Evolutionary conservation across 208 protist genomes (phyloP), one percentile per base, ranked within the genome.

Genomic region (Endotrypanum monterogeii): DNA sequence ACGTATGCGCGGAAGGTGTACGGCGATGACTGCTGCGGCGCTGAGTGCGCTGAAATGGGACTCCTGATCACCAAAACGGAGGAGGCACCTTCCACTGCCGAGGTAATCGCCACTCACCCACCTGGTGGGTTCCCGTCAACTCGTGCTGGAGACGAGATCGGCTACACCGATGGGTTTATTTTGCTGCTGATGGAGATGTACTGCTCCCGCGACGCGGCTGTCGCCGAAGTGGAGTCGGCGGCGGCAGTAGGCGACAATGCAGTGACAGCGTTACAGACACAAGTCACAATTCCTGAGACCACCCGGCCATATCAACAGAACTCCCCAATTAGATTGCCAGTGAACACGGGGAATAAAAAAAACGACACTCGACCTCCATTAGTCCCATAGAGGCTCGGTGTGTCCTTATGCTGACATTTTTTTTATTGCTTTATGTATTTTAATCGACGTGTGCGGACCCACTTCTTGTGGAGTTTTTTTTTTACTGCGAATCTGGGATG

Each of bases 111-210:
- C 12, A 91, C 67, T 63, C 79, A 74, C 25, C 72, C 74, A 23
- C 77, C 74, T 35, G 74, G 67, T 23, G 82, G 71, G 14, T 69
- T 73, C 35, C 77, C 67, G 32, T 60, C 67, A 20, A 68, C 41
- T 14, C 67, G 46, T 30, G 32, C 56, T 23, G 46, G 44, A 16
- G 82, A 82, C 25, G 79, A 83, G 23, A 52, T 67, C 23, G 80
- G 67, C 32, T 39, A 83, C 52, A 96, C 92, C n/a, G 92, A 96
- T 74, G 82, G 88, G 23, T 96, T 96, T 74, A 77, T 96, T 60
- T 73, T 96, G 55, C 78, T 88, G 46, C 74, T 96, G 54, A 89
- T 96, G 77, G 70, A 94, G 66, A 96, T 96, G 92, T 96, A 94
- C 81, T 69, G 56, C 25, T 83, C 84, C 28, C 87, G 91, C 5